These are phyloP conservation scores for Ophiostoma populinum DNA, from an alignment of 2,329 filamentous ascomycete species.

Conservation along the genomic window DNA sequence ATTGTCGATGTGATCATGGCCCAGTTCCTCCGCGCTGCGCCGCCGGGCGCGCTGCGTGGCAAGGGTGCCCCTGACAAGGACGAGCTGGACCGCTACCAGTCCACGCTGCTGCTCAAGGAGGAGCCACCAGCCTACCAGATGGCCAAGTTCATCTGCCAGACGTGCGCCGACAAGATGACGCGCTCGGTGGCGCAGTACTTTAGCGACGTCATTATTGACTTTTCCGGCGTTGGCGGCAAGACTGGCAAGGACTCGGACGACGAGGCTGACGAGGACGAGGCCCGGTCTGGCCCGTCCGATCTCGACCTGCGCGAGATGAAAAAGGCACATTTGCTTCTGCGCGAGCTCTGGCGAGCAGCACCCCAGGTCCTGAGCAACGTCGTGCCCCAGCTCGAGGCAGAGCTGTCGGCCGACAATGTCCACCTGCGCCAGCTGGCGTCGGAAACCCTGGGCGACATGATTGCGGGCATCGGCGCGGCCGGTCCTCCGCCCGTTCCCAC, in stretches of 20 bases:
- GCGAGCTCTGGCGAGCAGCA: conserved; percentile 85
- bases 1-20: conserved; percentile 89
- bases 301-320: conserved; percentile 73
- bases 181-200: conserved; percentile 93
- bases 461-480: conserved; percentile 80
- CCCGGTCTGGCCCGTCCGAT: conserved; percentile 48
- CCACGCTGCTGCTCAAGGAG: conserved; percentile 68
- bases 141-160: conserved; percentile 86
- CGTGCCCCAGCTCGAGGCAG: conserved; percentile 81
- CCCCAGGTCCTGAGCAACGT: conserved; percentile 83
- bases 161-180: conserved; percentile 83
- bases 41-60: conserved; percentile 43
- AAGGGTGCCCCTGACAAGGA: conserved; percentile 28
- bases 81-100: conserved; percentile 57
- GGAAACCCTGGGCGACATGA: conserved; percentile 88
- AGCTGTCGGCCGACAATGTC: conserved; percentile 77
- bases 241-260: conserved; percentile 14
- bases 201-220: conserved; percentile 87
- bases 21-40: conserved; percentile 81
- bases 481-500: conserved; percentile 57
- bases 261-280: conserved; percentile 46
- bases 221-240: conserved; percentile 41
- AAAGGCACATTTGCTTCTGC: conserved; percentile 76
- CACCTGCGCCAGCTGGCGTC: conserved; percentile 76
- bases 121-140: conserved; percentile 89